Evolutionary conservation across 345 rosid genomes (phyloP), one percentile per base, ranked within the genome.

Genomic region (Hirschfeldia incana): DNA sequence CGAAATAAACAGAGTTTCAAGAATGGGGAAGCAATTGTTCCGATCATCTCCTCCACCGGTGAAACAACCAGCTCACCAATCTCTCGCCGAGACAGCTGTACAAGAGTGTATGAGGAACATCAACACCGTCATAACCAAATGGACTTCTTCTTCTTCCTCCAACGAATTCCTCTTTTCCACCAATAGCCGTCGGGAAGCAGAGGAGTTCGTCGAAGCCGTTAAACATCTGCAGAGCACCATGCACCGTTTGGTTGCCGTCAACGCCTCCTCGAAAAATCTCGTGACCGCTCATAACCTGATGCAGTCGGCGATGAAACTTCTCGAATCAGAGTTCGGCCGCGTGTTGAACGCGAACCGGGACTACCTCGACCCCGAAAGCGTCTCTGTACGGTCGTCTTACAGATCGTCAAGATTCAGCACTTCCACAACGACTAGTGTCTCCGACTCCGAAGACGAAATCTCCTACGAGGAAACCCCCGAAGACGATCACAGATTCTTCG

Each of bases 271-370:
- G 0, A 85, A 81, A 30, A 85, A 76, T 39, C 88, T 91, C 0
- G 34, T 84, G 3, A 74, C 61, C 1, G 90, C 93, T 0, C 94
- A 92, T 57, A 79, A 67, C 46, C 74, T 90, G 13, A 89, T 92
- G 89, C 85, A 86, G 67, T 81, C 76, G 1, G 97, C 94, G 61
- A 90, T 90, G 91, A 90, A 85, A 83, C 80, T 90, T 60, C 83
- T 92, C 2, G 90, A 90, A 42, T 90, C 87, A 9, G 97, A 92
- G 87, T 87, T 92, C 63, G 17, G 85, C 76, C 90, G 88, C 64
- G 88, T 90, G 9, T 84, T 92, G 0, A 79, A 87, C 13, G 80
- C 65, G 73, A 89, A 90, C 62, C 82, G 92, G 0, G 90, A 87
- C 30, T 84, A 85, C 32, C 49, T 92, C 15, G 97, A 92, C 59